Conservation (phyloP, 2,329 filamentous ascomycete genomes). For the Hypoxylon sp. region DNA sequence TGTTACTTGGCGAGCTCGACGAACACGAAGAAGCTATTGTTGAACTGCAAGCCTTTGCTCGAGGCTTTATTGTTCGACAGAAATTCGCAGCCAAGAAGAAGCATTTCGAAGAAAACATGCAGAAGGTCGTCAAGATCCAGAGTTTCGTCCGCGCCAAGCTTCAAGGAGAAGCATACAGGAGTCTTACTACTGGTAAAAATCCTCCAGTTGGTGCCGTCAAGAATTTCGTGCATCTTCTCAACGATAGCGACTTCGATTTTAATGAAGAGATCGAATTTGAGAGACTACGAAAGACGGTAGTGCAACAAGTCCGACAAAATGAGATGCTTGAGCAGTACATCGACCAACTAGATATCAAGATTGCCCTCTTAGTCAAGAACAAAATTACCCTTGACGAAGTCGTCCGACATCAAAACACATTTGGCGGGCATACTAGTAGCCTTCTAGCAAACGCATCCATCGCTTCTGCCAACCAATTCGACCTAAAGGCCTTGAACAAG, state of each 20-base stretch:
- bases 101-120: constrained; percentile 96
- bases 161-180: constrained; percentile 98
- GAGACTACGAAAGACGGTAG: constrained; percentile 92
- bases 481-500: constrained; percentile 97
- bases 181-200: constrained; percentile 94
- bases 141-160: constrained; percentile 96
- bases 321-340: constrained; percentile 98
- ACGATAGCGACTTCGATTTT: constrained; percentile 98
- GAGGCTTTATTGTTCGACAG: constrained; percentile 80
- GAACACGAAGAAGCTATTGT: constrained; percentile 84
- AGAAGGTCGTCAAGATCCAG: constrained; percentile 98
- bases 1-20: constrained; percentile 82
- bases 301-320: constrained; percentile 97
- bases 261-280: constrained; percentile 99
- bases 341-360: constrained; percentile 98
- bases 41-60: constrained; percentile 80
- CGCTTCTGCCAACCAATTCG: constrained; percentile 90
- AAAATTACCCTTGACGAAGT: constrained; percentile 99
- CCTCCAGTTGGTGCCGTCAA: constrained; percentile 97
- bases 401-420: constrained; percentile 95
- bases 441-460: constrained; percentile 91
- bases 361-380: constrained; percentile 97
- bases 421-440: constrained; percentile 88
- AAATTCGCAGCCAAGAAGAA: constrained; percentile 87
- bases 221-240: constrained; percentile 96